phyloP scores from a whole-genome alignment of 257 asterid genomes.

The Apocynum venetum region DNA sequence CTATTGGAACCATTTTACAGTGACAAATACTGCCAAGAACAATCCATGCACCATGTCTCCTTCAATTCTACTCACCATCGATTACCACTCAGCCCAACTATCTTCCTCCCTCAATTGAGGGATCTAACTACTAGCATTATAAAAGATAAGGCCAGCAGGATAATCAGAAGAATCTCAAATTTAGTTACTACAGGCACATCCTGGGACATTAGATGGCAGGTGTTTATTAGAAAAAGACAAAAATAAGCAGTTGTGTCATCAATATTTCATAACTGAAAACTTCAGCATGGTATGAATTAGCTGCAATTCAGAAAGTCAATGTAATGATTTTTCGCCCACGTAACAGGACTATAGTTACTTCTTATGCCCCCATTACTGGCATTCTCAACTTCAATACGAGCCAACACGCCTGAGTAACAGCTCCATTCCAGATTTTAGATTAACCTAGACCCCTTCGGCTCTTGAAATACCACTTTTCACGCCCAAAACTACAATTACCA shows the following conservation, averaged over 20 bases:
- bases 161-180: not conserved
- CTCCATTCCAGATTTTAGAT: not conserved
- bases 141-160: not conserved
- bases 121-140: not conserved
- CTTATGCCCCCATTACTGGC: not conserved
- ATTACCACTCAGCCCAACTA: not conserved
- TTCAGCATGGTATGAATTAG: not conserved
- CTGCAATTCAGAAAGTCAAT: not conserved
- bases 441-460: not conserved
- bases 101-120: not conserved
- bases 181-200: not conserved
- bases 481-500: not conserved
- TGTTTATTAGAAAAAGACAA: not conserved
- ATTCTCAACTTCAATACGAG: not conserved
- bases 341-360: not conserved
- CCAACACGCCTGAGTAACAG: not conserved
- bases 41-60: not conserved
- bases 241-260: not conserved
- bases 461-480: not conserved
- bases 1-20: not conserved
- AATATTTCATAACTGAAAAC: not conserved
- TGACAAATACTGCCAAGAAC: not conserved
- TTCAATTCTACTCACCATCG: not conserved
- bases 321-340: not conserved
- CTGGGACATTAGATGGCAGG: not conserved